Evolutionary conservation across 139 green algal species (phyloP).

Genomic region (Spirogloea muscicola): DNA sequence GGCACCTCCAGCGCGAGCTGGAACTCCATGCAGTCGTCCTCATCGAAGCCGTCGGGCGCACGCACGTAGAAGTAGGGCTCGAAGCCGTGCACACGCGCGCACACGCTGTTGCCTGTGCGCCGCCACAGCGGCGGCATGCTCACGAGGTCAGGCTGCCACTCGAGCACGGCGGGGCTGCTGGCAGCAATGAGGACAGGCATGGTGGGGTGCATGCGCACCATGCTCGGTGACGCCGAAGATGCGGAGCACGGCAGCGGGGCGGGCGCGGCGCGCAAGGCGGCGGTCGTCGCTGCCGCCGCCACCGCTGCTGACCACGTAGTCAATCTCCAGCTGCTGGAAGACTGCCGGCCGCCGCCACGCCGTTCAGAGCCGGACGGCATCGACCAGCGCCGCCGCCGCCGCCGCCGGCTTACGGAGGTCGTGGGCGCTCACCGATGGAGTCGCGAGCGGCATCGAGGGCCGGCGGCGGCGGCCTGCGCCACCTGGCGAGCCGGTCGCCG

Average conservation of each 20-base stretch:
- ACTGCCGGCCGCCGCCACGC: too few relatives aligned
- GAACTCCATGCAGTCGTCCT: conserved; percentile 71
- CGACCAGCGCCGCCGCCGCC: too few relatives aligned
- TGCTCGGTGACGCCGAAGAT: conserved; percentile 87
- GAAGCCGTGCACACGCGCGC: conserved; percentile 93
- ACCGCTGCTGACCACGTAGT: conserved; percentile 70
- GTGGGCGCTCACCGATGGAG: too few relatives aligned
- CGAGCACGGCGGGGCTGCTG: background rate
- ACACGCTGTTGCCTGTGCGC: conserved; percentile 73
- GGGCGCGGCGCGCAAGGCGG: too few relatives aligned
- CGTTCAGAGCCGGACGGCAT: too few relatives aligned
- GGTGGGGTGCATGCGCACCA: too few relatives aligned
- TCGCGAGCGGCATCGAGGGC: too few relatives aligned
- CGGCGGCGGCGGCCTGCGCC: too few relatives aligned
- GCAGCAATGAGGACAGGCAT: background rate
- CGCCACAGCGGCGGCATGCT: conserved; percentile 86
- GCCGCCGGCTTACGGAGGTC: too few relatives aligned
- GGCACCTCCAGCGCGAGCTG: conserved; percentile 67
- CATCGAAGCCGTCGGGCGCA: conserved; percentile 63
- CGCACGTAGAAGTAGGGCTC: conserved; percentile 95
- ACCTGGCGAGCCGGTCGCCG: too few relatives aligned
- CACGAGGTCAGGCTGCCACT: background rate
- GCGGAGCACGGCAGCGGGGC: conserved; percentile 69
- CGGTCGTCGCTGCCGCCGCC: conserved; percentile 39
- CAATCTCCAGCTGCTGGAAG: conserved; percentile 98